Conservation (phyloP, 73 alveolate species). For the Loxodes magnus region DNA sequence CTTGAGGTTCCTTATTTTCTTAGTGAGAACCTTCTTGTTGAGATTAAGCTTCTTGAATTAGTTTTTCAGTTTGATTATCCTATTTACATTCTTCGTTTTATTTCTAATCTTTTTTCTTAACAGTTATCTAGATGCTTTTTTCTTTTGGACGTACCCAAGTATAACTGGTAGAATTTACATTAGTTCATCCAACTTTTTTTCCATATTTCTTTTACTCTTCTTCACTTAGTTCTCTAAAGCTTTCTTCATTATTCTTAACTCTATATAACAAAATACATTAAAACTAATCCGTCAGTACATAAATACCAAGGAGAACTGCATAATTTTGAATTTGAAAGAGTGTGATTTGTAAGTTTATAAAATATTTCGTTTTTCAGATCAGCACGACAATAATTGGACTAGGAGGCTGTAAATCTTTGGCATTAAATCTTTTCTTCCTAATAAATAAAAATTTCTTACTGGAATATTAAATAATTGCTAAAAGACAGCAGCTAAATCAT, state of each 20-base stretch:
- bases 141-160: too few relatives aligned
- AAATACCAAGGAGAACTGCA: constrained; percentile 12
- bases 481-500: background rate
- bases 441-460: background rate
- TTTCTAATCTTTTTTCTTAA: too few relatives aligned
- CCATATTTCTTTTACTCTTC: constrained; percentile 8
- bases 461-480: background rate
- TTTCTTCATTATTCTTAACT: constrained; percentile 8
- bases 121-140: too few relatives aligned
- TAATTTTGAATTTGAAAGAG: background rate
- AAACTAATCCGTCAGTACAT: background rate
- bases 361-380: constrained; percentile 5
- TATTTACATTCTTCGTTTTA: too few relatives aligned
- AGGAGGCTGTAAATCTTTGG: constrained; percentile 4
- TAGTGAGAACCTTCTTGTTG: too few relatives aligned
- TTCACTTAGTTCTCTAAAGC: constrained; percentile 2
- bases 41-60: too few relatives aligned
- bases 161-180: too few relatives aligned
- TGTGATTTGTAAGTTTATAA: background rate
- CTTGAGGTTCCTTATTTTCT: too few relatives aligned
- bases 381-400: background rate
- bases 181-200: too few relatives aligned
- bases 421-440: background rate
- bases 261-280: constrained; percentile 7
- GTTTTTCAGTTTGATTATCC: too few relatives aligned